Conservation (phyloP, 2,329 filamentous ascomycete genomes). For the Ceratocystis smalleyi region DNA sequence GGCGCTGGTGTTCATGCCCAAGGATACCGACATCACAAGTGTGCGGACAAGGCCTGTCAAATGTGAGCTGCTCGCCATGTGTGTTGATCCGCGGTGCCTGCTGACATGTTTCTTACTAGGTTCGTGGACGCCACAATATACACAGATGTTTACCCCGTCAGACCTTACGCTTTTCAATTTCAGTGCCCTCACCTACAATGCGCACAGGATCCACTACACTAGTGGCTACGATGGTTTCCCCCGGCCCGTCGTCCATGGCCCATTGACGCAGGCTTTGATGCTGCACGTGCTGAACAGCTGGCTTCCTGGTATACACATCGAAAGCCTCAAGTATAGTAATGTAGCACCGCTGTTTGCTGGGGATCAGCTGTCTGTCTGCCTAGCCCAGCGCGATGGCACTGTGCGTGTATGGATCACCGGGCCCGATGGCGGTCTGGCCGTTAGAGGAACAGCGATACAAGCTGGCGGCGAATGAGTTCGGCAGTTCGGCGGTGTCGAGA, state of each 20-base stretch:
- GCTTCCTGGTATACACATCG: slow-evolving; percentile 26
- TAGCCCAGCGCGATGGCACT: slow-evolving; percentile 29
- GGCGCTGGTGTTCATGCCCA: slow-evolving; percentile 38
- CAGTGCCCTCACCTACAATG: slow-evolving; percentile 82
- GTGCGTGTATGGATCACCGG: slow-evolving; percentile 48
- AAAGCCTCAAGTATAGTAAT: slow-evolving; percentile 61
- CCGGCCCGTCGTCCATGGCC: slow-evolving; percentile 71
- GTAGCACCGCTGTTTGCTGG: slow-evolving; percentile 63
- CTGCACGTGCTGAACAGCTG: slow-evolving; percentile 29
- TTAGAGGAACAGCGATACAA: slow-evolving; percentile 35
- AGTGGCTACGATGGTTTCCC: slow-evolving; percentile 57
- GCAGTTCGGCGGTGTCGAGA: too few relatives aligned
- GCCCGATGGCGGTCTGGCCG: slow-evolving; percentile 44
- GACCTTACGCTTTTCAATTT: slow-evolving; percentile 70
- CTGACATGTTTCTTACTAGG: background rate
- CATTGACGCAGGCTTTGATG: slow-evolving; percentile 63
- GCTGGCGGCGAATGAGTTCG: background rate
- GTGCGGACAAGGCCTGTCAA: slow-evolving; percentile 20
- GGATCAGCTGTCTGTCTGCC: slow-evolving; percentile 55
- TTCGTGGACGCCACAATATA: slow-evolving; percentile 4
- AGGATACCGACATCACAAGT: slow-evolving; percentile 19
- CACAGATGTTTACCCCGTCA: slow-evolving; percentile 46
- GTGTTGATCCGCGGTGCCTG: background rate
- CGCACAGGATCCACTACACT: slow-evolving; percentile 78
- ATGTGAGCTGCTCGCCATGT: slow-evolving; percentile 19